Conservation (phyloP, 2,329 filamentous ascomycete genomes). For the Cryphonectria parasitica region DNA sequence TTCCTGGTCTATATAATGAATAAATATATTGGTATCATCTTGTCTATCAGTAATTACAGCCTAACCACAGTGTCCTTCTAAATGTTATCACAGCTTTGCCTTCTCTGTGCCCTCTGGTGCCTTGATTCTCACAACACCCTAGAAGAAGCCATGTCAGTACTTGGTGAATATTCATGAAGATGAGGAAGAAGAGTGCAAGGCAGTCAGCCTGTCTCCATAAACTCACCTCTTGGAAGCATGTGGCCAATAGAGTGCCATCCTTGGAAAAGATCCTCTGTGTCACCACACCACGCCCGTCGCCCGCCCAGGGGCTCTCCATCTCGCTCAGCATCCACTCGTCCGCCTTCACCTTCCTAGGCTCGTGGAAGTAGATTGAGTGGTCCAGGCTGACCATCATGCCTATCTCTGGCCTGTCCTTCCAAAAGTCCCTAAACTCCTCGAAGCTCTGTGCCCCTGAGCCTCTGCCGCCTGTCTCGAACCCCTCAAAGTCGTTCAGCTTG, state of each 20-base stretch:
- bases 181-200: neutral
- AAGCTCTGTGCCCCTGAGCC: slow-evolving; percentile 33
- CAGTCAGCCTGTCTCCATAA: neutral
- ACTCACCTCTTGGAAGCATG: slow-evolving; percentile 76
- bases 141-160: neutral
- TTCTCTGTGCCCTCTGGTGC: slow-evolving; percentile 18
- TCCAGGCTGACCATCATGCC: slow-evolving; percentile 88
- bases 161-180: neutral
- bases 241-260: slow-evolving; percentile 75
- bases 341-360: slow-evolving; percentile 59
- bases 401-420: slow-evolving; percentile 57
- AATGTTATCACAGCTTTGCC: slow-evolving; percentile 21
- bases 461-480: slow-evolving; percentile 34
- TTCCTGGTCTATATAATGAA: neutral
- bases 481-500: slow-evolving; percentile 48
- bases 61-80: neutral
- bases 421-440: slow-evolving; percentile 51
- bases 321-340: slow-evolving; percentile 81
- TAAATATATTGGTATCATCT: slow-evolving; percentile 10
- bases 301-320: slow-evolving; percentile 80
- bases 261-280: slow-evolving; percentile 72
- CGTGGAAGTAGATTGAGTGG: slow-evolving; percentile 73
- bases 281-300: slow-evolving; percentile 76
- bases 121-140: slow-evolving; percentile 26
- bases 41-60: slow-evolving; percentile 3